Evolutionary conservation across 352 stramenopile species (phyloP), one percentile per base, ranked within the genome.

Genomic region (Pythium monospermum): DNA sequence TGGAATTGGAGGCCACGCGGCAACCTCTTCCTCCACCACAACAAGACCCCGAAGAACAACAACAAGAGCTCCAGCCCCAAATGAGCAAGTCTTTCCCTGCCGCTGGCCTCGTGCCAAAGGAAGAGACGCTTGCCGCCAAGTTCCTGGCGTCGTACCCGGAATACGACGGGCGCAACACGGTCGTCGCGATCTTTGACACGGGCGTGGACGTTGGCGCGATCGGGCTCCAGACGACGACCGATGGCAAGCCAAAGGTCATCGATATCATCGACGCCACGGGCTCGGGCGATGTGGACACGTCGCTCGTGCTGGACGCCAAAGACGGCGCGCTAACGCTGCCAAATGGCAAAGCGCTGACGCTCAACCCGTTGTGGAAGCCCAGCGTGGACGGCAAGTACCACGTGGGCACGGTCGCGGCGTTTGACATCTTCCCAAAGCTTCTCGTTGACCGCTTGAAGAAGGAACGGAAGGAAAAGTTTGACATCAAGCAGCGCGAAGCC

Each of bases 121-220:
- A 94, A 40, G 91, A 98, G 69, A 98, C 91, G 19, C 73, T 92
- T 27, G 84, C 83, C 11, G 72, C 74, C 43, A 51, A 63, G 19
- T 95, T 98, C 52, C 51, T 96, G 27, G 43, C 78, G 47, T 61
- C 71, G 19, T 83, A 94, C 57, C 90, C 92, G 12, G 49, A 74
- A n/a, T 94, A 79, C 58, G 91, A 98, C 73, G 95, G 95, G 7
- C 78, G 82, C 41, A 82, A 85, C 54, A 76, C 97, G 0, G 76
- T 96, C 15, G 91, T 98, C 30, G 92, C 85, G n/a, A 91, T 98
- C 57, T 83, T 99, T 38, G 95, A 99, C 76, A 98, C 95, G 22
- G 95, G 95, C 37, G 88, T 98, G 49, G 95, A 99, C 63, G 90
- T 92, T 0, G 89, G 83, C 2, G 93, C 94, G 0, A 73, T 76